Conservation (phyloP, 306 rosid species). For the Amphicarpaea edgeworthii region DNA sequence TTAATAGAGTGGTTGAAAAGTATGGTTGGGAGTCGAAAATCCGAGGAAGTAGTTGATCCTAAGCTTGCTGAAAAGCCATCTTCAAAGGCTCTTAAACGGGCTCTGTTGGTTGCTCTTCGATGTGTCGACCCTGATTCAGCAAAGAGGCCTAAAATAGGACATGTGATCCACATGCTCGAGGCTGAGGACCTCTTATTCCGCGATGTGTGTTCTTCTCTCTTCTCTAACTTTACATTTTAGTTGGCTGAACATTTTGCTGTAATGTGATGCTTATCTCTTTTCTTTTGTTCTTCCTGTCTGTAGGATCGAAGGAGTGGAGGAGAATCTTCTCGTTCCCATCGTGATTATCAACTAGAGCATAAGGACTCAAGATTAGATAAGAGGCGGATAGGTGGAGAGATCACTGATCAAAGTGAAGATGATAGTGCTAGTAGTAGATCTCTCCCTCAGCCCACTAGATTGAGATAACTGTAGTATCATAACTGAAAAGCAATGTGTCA, state of each 20-base stretch:
- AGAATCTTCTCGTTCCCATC: conserved; percentile 61
- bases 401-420: conserved; percentile 70
- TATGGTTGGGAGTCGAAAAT: conserved; percentile 84
- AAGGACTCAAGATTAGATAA: conserved; percentile 53
- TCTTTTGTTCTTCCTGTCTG: conserved; percentile 22
- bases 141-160: conserved; percentile 97
- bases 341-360: conserved; percentile 55
- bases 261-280: conserved; percentile 17
- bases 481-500: conserved; percentile 49
- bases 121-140: conserved; percentile 97
- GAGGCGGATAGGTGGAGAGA: conserved; percentile 59
- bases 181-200: conserved; percentile 83
- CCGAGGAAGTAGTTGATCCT: conserved; percentile 91
- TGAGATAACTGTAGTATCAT: conserved; percentile 63
- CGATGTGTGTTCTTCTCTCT: conserved; percentile 60
- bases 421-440: conserved; percentile 58
- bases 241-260: background rate
- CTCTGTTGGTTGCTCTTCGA: conserved; percentile 86
- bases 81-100: conserved; percentile 88
- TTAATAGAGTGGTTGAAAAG: conserved; percentile 91
- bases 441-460: conserved; percentile 59
- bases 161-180: conserved; percentile 97
- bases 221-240: background rate
- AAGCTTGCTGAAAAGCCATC: conserved; percentile 87
- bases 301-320: conserved; percentile 67